Base-by-base conservation (phyloP, 495 filamentous ascomycete species). In the Penicillium coprophilum region DNA sequence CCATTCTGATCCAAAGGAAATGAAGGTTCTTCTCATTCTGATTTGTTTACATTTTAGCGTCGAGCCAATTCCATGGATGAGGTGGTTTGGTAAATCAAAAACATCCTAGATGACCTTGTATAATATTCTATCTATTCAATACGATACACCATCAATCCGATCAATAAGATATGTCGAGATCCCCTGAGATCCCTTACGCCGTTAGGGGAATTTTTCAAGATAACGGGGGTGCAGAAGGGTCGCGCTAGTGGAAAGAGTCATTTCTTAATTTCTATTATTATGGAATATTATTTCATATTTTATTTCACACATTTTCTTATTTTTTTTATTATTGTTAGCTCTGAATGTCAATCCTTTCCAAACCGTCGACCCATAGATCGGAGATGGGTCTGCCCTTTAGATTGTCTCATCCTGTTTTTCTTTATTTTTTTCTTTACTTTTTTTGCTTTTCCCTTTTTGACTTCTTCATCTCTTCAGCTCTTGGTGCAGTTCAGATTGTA, bases 221-320 rank as follows among this genome's bases (percentile, higher is more conserved):
- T 65, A 68, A 68, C 62, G 65, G 63, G 65, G 63, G 49, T 65
- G 65, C 65, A 68, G 62, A 57, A 67, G 62, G 59, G 59, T 63
- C 60, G 46, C 64, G 59, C 64, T 67, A 67, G 65, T 62, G 65
- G 57, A 67, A 67, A 56, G 13, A 38, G 61, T 59, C 64, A 50
- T 62, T 62, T 65, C 57, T 63, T 62, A 55, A 51, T 62, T 60
- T 50, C 44, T 44, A 44, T 34, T 50, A 48, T 59, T 38, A 20
- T n/a, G n/a, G n/a, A n/a, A n/a, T 44, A 24, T n/a, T 32, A 32
- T 55, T 62, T 58, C 32, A 34, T 27, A 36, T 28, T 13, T 20
- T 36, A 13, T 27, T n/a, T 44, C n/a, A n/a, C n/a, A n/a, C n/a
- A n/a, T n/a, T n/a, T n/a, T n/a, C n/a, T n/a, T 44, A 28, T n/a